These are phyloP conservation scores for Ophiostoma himal-ulmi DNA, from an alignment of 2,329 filamentous ascomycete species.

Conservation along the genomic window DNA sequence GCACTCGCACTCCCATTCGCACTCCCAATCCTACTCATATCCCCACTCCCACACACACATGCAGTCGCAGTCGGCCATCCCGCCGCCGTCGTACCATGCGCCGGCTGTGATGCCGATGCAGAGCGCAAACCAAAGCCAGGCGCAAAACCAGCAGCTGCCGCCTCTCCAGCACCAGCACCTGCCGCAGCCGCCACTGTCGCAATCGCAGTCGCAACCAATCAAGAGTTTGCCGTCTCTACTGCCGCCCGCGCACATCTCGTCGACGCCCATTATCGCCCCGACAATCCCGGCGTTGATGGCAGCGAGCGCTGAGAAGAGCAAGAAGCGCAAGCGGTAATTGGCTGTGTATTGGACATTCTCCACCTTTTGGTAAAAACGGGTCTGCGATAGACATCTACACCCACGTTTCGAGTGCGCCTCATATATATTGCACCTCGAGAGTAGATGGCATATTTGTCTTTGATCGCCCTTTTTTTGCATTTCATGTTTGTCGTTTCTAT, in stretches of 20 bases:
- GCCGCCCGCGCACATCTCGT: slow-evolving; percentile 42
- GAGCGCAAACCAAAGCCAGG: background rate
- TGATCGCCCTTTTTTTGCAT: too few relatives aligned
- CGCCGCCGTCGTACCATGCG: slow-evolving; percentile 18
- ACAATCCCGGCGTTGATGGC: slow-evolving; percentile 24
- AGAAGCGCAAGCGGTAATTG: slow-evolving; percentile 54
- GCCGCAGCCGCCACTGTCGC: background rate
- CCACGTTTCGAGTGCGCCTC: too few relatives aligned
- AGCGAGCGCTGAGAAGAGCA: slow-evolving; percentile 46
- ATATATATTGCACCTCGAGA: background rate
- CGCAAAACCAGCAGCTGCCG: background rate
- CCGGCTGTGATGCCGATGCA: slow-evolving; percentile 9
- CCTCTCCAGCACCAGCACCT: background rate
- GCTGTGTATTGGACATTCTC: background rate
- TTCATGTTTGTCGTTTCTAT: background rate
- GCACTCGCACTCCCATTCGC: background rate
- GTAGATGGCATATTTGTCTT: too few relatives aligned
- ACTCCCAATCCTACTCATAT: background rate
- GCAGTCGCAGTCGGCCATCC: slow-evolving; percentile 16
- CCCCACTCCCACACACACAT: background rate
- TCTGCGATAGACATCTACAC: too few relatives aligned
- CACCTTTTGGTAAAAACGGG: too few relatives aligned
- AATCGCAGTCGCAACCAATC: slow-evolving; percentile 26
- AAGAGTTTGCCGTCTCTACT: slow-evolving; percentile 33
- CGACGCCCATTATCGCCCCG: slow-evolving; percentile 29